Conservation (phyloP, 2,329 filamentous ascomycete genomes). For the Alternaria infectoria region DNA sequence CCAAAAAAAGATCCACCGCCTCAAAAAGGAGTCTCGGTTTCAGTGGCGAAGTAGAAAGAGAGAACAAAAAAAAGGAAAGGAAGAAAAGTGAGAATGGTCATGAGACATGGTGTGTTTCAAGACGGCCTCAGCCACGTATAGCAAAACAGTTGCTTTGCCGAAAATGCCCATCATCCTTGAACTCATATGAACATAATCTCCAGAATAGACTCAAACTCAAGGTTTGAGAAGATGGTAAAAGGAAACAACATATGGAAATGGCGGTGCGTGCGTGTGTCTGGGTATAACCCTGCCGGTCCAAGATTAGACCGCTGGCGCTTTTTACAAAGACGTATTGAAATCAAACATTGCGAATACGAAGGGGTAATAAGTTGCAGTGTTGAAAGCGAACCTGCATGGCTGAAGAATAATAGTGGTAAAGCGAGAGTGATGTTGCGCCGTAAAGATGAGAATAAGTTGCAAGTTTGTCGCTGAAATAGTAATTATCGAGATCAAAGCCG, state of each 20-base stretch:
- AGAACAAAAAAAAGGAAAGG: neutral
- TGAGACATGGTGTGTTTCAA: slow-evolving; percentile 25
- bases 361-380: slow-evolving; percentile 19
- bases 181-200: neutral
- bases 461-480: slow-evolving; percentile 9
- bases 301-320: slow-evolving; percentile 36
- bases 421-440: slow-evolving; percentile 33
- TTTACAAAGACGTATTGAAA: slow-evolving; percentile 20
- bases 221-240: neutral
- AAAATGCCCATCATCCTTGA: slow-evolving; percentile 1
- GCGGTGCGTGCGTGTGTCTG: slow-evolving; percentile 2
- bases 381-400: slow-evolving; percentile 1
- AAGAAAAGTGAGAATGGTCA: slow-evolving; percentile 8
- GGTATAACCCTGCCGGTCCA: slow-evolving; percentile 27
- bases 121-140: slow-evolving; percentile 10
- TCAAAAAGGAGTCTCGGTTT: slow-evolving; percentile 2
- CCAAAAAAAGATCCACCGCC: neutral
- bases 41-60: neutral
- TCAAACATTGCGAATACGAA: slow-evolving; percentile 14
- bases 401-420: slow-evolving; percentile 23
- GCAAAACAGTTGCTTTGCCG: neutral
- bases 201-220: neutral
- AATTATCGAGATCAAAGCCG: slow-evolving; percentile 17
- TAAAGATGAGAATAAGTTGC: slow-evolving; percentile 12
- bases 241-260: slow-evolving; percentile 10